Evolutionary conservation across 805 yeast species (phyloP).

Genomic region (Candida oleophila): DNA sequence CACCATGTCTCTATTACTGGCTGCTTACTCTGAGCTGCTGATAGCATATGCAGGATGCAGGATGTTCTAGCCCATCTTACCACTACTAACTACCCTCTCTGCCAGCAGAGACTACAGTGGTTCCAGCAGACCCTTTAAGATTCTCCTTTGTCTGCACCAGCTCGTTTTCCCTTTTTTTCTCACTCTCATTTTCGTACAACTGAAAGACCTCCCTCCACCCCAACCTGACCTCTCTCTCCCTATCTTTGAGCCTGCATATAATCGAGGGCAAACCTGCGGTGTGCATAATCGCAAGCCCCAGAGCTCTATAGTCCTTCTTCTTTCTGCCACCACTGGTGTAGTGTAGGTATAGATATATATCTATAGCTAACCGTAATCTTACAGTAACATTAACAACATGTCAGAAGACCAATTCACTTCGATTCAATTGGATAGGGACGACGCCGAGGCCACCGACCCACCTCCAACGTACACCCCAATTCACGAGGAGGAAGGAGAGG

Average conservation of each 20-base stretch:
- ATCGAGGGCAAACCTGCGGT: not conserved
- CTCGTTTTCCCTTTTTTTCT: no score
- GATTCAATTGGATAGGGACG: slow-evolving; percentile 56
- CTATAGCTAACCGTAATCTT: not conserved
- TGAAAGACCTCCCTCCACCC: not conserved
- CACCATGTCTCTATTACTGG: no score
- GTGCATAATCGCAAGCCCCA: not conserved
- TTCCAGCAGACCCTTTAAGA: no score
- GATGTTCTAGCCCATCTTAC: no score
- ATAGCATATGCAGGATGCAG: no score
- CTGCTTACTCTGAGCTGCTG: no score
- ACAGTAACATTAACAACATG: slow-evolving; percentile 14
- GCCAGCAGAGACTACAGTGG: no score
- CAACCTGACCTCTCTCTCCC: not conserved
- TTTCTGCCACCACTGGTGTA: no score
- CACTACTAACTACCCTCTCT: no score
- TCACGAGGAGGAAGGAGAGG: slow-evolving; percentile 14
- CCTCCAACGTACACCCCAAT: slow-evolving; percentile 2
- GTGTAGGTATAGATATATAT: not conserved
- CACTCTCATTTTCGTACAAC: no score
- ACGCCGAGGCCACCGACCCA: slow-evolving; percentile 11
- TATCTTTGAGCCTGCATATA: not conserved
- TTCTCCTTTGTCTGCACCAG: no score
- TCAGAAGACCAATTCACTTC: slow-evolving; percentile 54
- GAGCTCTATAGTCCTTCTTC: no score